Base-by-base conservation (phyloP, 225 moss, liverwort and hornwort genomes). In the Ulota crispa region DNA sequence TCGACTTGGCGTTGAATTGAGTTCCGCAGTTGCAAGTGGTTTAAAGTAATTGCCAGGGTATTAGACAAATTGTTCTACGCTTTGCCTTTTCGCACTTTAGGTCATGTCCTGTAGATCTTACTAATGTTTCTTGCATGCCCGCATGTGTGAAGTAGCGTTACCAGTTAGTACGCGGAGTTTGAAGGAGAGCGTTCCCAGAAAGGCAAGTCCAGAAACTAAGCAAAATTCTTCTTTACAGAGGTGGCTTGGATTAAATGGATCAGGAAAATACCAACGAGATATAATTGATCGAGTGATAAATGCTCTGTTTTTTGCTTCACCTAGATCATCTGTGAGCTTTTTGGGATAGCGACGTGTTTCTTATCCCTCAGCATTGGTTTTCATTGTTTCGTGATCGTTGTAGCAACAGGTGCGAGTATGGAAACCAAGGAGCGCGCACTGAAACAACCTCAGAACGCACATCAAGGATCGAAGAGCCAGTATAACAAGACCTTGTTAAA, bases 351-450 rank as follows among this genome's bases (percentile, higher is more conserved):
- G 11, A 19, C 13, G 1, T 34, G 32, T 64, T 26, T 26, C 36
- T 52, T 64, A 23, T 8, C 45, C 20, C 32, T 9, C 13, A 9
- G 0, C 24, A n/a, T 34, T 52, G 32, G 1, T 16, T 36, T 43
- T 61, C 43, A 45, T 47, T 45, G 66, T 54, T 26, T 50, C 6
- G 5, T 50, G 50, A 50, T 16, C 18, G 18, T 0, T 50, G 50
- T 20, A 26, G 37, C 26, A 70, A 32, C 45, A 66, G 31, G 31
- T 77, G 72, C 57, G 53, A 75, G 42, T 2, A 76, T 83, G 83
- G 72, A 77, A 42, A 72, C 42, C 42, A 67, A 77, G 76, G 61
- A 80, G 56, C 36, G 36, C 6, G 55, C 63, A 28, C 18, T 57
- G 82, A 68, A 82, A 64, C 42, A 37, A 11, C 50, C 77, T 9